Base-by-base conservation (phyloP, 768 basidiomycete genomes). In the Amanita pseudoporphyria region DNA sequence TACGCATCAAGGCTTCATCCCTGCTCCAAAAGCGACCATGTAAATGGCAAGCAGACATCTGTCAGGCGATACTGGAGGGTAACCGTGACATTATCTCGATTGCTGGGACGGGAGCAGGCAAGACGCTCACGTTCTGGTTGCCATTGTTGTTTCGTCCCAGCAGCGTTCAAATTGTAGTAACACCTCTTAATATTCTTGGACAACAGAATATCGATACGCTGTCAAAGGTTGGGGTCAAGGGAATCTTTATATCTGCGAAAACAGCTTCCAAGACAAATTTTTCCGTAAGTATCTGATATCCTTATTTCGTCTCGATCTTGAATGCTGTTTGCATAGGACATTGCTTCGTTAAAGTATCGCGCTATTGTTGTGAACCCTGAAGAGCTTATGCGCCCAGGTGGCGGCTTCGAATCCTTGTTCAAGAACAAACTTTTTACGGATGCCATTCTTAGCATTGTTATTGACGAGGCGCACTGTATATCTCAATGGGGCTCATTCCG, bases 121-220 rank as follows among this genome's bases (percentile, higher is more conserved):
- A 66, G 38, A 66, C 62, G 6, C 52, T 67, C 0, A 56, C 57
- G 0, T 67, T 68, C 49, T 64, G 60, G 61, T 58, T 67, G 19
- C 61, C 64, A 1, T 47, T 68, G 3, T 45, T 67, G 0, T 62
- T 62, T 33, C 9, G 26, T 0, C 36, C 51, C 1, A 16, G 39
- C 1, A 49, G 51, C 4, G 44, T 64, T 3, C 58, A 64, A 48
- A n/a, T n/a, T n/a, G n/a, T n/a, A n/a, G n/a, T n/a, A n/a, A n/a
- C n/a, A n/a, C n/a, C n/a, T n/a, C n/a, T n/a, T n/a, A 63, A 62
- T 45, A 33, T 64, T 14, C 56, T 64, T 6, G 52, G 59, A 5
- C 55, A 56, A 26, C 59, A 60, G n/a, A n/a, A n/a, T n/a, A n/a
- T n/a, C n/a, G n/a, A n/a, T n/a, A n/a, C n/a, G n/a, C n/a, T n/a